Evolutionary conservation across 495 filamentous ascomycete genomes (phyloP).

Genomic region (Annulohypoxylon maeteangense): DNA sequence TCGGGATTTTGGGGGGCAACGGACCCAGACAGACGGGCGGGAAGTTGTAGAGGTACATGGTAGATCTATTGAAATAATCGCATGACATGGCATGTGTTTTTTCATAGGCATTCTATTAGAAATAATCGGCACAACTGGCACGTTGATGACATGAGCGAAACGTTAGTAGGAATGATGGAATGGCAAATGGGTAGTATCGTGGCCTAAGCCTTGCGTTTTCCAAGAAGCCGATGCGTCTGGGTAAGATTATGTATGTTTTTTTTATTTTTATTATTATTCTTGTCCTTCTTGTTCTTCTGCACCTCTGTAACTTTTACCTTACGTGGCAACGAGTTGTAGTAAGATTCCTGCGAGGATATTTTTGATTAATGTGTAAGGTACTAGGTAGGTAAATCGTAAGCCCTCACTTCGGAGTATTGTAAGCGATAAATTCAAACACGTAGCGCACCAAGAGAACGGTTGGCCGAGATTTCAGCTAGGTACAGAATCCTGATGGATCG

Average conservation of each 20-base stretch:
- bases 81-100: conserved; percentile 13
- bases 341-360: conserved; percentile 38
- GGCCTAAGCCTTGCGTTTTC: conserved; percentile 41
- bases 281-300: conserved; percentile 6
- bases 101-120: conserved; percentile 27
- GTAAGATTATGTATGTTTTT: conserved; percentile 30
- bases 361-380: conserved; percentile 35
- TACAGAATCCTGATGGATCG: conserved; percentile 40
- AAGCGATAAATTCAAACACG: conserved; percentile 33
- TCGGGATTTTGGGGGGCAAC: conserved; percentile 19
- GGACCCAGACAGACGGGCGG: conserved; percentile 7
- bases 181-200: conserved; percentile 20
- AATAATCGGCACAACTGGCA: conserved; percentile 24
- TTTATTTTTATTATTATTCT: no score
- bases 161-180: conserved; percentile 29
- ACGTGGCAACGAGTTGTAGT: conserved; percentile 41
- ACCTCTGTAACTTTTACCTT: conserved; percentile 16
- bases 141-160: conserved; percentile 19
- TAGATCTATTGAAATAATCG: neutral
- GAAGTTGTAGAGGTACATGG: conserved; percentile 28
- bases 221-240: conserved; percentile 21
- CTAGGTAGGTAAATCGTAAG: neutral
- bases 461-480: conserved; percentile 23
- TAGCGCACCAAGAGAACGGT: conserved; percentile 28
- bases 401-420: conserved; percentile 36